A percentile compares a stretch with the other conserved stretches of the same genome.
phyloP scores from a whole-genome alignment of 345 rosid genomes.

The Camelina neglecta region DNA sequence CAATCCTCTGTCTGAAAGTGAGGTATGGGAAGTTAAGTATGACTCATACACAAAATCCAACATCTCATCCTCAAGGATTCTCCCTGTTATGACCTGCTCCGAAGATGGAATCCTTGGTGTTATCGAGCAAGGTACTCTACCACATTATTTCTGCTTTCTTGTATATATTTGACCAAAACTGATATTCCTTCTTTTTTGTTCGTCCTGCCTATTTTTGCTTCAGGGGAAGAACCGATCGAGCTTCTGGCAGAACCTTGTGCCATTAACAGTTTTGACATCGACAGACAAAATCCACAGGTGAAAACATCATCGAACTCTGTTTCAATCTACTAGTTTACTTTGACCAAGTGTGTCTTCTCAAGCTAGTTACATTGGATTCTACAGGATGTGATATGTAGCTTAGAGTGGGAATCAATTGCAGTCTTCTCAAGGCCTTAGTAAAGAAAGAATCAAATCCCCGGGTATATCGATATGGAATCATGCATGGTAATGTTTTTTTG shows the following conservation, averaged over 20 bases:
- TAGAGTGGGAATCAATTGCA: conserved; percentile 91
- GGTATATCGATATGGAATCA: background rate
- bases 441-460: too few species aligned
- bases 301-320: conserved; percentile 14
- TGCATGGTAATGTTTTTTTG: conserved; percentile 2
- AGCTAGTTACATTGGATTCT: conserved; percentile 8
- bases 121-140: conserved; percentile 67
- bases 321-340: conserved; percentile 6
- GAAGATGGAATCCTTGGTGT: conserved; percentile 94
- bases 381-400: conserved; percentile 88
- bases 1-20: conserved; percentile 70
- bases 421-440: conserved; percentile 61
- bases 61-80: conserved; percentile 64
- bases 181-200: background rate
- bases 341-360: conserved; percentile 11
- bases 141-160: background rate
- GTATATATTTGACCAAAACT: conserved; percentile 24
- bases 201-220: background rate
- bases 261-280: conserved; percentile 89
- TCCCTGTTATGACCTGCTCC: conserved; percentile 87
- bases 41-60: conserved; percentile 66
- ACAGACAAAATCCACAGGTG: conserved; percentile 76
- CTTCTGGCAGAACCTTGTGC: conserved; percentile 91
- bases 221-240: conserved; percentile 77
- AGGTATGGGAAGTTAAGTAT: conserved; percentile 90